Base-by-base conservation (phyloP, 1,284 basidiomycete genomes). In the Ceratobasidium sp. region DNA sequence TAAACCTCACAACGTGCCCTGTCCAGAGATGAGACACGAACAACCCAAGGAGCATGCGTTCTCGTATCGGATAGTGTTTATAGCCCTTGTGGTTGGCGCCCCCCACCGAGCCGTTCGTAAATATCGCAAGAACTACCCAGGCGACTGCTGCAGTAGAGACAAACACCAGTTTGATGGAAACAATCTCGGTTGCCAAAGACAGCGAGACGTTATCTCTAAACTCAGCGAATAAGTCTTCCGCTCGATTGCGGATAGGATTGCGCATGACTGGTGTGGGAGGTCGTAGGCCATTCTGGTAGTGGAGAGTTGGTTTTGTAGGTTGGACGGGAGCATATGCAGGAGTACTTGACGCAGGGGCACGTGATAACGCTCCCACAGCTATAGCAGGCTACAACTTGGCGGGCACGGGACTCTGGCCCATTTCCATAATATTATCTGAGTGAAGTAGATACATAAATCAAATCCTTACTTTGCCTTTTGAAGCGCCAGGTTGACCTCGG, bases 1-100 rank as follows among this genome's bases (percentile, higher is more conserved):
- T 14, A 60, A 36, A 27, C 19, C 2, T 11, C 31, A 9, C n/a
- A 24, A 17, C 44, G 22, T 59, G 59, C 67, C 47, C 47, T 24
- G 67, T 56, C 67, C 67, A 71, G 22, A 71, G 17, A 44, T 71
- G 54, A 31, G 67, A 57, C 1, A 48, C 47, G n/a, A 71, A 47
- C 33, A 71, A 45, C 19, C 67, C 67, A 31, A 71, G 67, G n/a
- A 71, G 22, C 67, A 71, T 71, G 8, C 67, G 67, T n/a, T 71
- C 67, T 71, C 67, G 53, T 59, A 71, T 48, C 27, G 54, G 67
- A 71, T 57, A 71, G 45, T 69, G 27, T 29, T 36, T 27, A 41
- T 45, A 9, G 9, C 19, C 19, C 3, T 29, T 22, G 14, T 45
- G 53, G 41, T 36, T 59, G 57, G 22, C 53, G 3, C 45, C 24